Evolutionary conservation across 768 basidiomycete species (phyloP).

Genomic region (Mycena filopes): DNA sequence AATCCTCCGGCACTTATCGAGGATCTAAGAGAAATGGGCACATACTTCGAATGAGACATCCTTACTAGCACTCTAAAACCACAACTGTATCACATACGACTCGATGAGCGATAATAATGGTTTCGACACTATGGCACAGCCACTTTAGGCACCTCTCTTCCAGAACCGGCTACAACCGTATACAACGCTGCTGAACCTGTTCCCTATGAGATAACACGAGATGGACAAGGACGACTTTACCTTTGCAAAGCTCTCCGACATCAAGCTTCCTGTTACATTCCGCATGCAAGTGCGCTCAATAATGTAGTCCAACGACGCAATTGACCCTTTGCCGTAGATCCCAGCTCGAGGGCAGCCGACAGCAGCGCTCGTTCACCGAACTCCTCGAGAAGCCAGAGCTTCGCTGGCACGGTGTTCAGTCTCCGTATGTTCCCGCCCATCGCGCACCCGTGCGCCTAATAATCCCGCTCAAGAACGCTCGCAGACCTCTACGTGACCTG

Average conservation of each 20-base stretch:
- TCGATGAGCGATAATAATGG: too few relatives aligned
- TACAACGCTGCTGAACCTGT: not conserved
- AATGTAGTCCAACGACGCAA: not conserved
- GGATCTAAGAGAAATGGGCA: constrained; percentile 22
- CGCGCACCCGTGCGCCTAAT: constrained; percentile 28
- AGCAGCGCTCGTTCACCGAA: constrained; percentile 78
- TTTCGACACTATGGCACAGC: too few relatives aligned
- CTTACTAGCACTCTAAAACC: not conserved
- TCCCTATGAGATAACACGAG: constrained; percentile 32
- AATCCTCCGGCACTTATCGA: constrained; percentile 29
- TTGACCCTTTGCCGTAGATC: constrained; percentile 58
- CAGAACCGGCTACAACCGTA: not conserved
- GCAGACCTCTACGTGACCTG: constrained; percentile 96
- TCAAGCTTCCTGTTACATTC: constrained; percentile 88
- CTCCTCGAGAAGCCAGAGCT: constrained; percentile 86
- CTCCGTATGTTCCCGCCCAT: constrained; percentile 61
- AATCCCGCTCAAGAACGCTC: constrained; percentile 65
- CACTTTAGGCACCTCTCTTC: constrained; percentile 1
- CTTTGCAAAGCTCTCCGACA: constrained; percentile 89
- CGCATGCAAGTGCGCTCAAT: constrained; percentile 68
- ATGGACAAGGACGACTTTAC: constrained; percentile 85
- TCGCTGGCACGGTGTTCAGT: constrained; percentile 85
- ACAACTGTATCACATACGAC: too few relatives aligned
- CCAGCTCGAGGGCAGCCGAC: constrained; percentile 85
- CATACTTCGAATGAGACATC: not conserved